Evolutionary conservation across 352 stramenopile genomes (phyloP).

Genomic region (Phytophthora citrophthora): DNA sequence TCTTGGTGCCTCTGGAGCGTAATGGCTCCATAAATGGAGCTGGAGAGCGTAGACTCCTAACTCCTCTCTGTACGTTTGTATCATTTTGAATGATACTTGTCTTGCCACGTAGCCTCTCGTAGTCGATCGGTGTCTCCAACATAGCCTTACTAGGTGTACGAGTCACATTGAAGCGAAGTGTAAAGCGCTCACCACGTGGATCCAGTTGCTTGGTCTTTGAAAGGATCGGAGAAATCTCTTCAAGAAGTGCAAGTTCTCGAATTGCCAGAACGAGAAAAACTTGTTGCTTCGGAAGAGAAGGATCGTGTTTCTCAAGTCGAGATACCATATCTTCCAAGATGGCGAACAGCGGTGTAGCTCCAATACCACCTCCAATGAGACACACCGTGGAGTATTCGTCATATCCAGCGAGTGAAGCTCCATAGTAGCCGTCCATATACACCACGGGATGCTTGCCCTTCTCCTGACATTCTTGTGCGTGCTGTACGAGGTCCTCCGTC

Average conservation of each 20-base stretch:
- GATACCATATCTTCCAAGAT: conserved; percentile 60
- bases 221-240: conserved; percentile 49
- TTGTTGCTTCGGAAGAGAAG: conserved; percentile 23
- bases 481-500: conserved; percentile 48
- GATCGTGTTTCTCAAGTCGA: conserved; percentile 13
- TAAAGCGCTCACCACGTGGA: conserved; percentile 24
- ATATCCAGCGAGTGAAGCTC: conserved; percentile 47
- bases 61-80: background rate
- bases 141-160: conserved; percentile 20
- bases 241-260: conserved; percentile 44
- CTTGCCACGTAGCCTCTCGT: conserved; percentile 25
- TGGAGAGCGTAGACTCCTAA: conserved; percentile 6
- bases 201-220: conserved; percentile 37
- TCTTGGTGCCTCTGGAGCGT: conserved; percentile 31
- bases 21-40: conserved; percentile 45
- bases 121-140: conserved; percentile 37
- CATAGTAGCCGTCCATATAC: conserved; percentile 69
- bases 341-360: conserved; percentile 55
- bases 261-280: conserved; percentile 53
- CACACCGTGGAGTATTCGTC: conserved; percentile 52
- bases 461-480: conserved; percentile 39
- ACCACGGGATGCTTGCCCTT: conserved; percentile 36
- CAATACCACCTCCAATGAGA: conserved; percentile 57
- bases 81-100: background rate
- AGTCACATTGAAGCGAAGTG: conserved; percentile 43